Evolutionary conservation across 305 asterid genomes (phyloP).

Genomic region (Fraxinus nigra): DNA sequence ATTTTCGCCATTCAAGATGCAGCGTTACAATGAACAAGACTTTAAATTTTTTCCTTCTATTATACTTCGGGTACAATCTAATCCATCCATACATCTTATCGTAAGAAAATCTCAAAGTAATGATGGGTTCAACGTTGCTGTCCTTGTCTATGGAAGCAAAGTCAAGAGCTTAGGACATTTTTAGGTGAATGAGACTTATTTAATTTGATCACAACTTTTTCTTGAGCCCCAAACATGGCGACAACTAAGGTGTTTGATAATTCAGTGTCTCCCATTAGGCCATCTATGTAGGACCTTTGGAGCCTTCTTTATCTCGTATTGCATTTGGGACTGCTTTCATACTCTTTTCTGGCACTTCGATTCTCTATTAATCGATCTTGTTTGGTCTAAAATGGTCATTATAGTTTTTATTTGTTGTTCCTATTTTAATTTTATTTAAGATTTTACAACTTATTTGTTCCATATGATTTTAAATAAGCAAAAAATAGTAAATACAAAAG

Average conservation of each 20-base stretch:
- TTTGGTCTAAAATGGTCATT: neutral
- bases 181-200: neutral
- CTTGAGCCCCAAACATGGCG: conserved; percentile 30
- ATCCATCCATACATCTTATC: neutral
- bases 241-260: conserved; percentile 25
- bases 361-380: neutral
- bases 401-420: neutral
- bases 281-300: conserved; percentile 21
- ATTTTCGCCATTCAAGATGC: neutral
- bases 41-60: neutral
- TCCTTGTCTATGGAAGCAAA: conserved; percentile 24
- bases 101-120: conserved; percentile 8
- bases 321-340: conserved; percentile 26
- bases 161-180: conserved; percentile 17
- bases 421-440: neutral
- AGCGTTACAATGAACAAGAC: neutral
- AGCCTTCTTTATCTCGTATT: conserved; percentile 23
- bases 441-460: neutral
- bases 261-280: conserved; percentile 40
- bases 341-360: neutral
- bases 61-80: neutral
- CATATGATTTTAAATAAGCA: neutral
- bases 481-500: neutral
- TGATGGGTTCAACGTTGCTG: conserved; percentile 41
- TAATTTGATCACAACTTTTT: neutral